These are phyloP conservation scores for Malassezia japonica DNA, from an alignment of 1,284 basidiomycete genomes.

Conservation along the genomic window DNA sequence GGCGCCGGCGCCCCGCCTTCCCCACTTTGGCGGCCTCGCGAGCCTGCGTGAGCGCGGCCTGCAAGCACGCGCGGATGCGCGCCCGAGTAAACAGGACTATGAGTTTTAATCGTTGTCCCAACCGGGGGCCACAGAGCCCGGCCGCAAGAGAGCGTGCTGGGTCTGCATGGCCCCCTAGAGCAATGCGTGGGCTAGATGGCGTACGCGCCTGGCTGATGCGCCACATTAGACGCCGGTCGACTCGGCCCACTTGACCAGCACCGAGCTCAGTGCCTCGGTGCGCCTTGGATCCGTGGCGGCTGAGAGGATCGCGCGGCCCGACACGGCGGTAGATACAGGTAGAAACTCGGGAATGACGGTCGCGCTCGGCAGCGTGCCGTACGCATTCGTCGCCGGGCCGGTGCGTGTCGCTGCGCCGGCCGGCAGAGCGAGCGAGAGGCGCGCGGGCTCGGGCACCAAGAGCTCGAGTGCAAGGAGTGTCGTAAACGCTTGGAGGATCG, in stretches of 20 bases:
- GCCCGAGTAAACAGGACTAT: slow-evolving; percentile 3
- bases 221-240: slow-evolving; percentile 11
- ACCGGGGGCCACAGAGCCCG: slow-evolving; percentile 10
- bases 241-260: slow-evolving; percentile 13
- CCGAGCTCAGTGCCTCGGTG: slow-evolving; percentile 1
- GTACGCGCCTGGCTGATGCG: background rate
- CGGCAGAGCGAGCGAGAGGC: slow-evolving; percentile 13
- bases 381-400: slow-evolving; percentile 12
- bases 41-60: slow-evolving; percentile 14
- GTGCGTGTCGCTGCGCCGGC: slow-evolving; percentile 9
- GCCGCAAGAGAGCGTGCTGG: background rate
- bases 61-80: background rate
- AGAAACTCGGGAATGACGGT: slow-evolving; percentile 12
- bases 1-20: background rate
- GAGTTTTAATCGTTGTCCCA: background rate
- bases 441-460: slow-evolving; percentile 20
- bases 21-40: slow-evolving; percentile 2
- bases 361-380: slow-evolving; percentile 5
- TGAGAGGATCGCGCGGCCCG: slow-evolving; percentile 9
- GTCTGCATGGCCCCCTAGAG: slow-evolving; percentile 16
- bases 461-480: slow-evolving; percentile 17
- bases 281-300: background rate
- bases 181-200: background rate
- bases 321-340: slow-evolving; percentile 6
- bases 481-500: slow-evolving; percentile 15